Percentiles rank a stretch among this genome's conserved stretches.
phyloP scores from a whole-genome alignment of 1,284 basidiomycete species.

The Papiliotrema fonsecae region DNA sequence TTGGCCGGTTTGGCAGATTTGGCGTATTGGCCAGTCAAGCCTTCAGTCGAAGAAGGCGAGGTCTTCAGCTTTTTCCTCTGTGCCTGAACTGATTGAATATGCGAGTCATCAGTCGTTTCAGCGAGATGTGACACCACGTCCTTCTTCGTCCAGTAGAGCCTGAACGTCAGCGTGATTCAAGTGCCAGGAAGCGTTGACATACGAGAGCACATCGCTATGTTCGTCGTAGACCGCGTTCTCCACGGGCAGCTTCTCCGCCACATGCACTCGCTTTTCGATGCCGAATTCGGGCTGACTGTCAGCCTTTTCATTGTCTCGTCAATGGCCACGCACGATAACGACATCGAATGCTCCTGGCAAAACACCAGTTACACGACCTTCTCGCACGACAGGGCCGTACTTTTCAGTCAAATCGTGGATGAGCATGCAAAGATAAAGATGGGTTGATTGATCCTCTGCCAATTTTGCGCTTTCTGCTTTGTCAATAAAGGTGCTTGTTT shows the following conservation, averaged over 20 bases:
- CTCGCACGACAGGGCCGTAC: constrained; percentile 89
- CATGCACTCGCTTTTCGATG: constrained; percentile 96
- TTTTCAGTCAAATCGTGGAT: constrained; percentile 84
- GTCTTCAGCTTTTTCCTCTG: constrained; percentile 43
- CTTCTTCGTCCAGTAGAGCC: constrained; percentile 66
- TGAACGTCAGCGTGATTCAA: constrained; percentile 7
- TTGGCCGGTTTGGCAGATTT: constrained; percentile 64
- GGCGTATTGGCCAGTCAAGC: constrained; percentile 59
- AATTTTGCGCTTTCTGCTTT: constrained; percentile 57
- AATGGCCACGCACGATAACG: constrained; percentile 45
- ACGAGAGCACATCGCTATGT: constrained; percentile 69
- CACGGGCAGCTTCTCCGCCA: constrained; percentile 98
- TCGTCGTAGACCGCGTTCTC: constrained; percentile 96
- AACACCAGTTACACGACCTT: constrained; percentile 88
- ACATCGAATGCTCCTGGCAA: constrained; percentile 96
- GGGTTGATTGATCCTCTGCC: constrained; percentile 93
- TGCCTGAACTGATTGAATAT: constrained; percentile 84
- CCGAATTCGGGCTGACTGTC: constrained; percentile 69
- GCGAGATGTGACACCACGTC: constrained; percentile 93
- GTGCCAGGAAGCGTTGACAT: constrained; percentile 5
- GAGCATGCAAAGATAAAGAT: constrained; percentile 89
- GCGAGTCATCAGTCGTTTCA: constrained; percentile 83
- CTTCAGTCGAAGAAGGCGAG: constrained; percentile 27
- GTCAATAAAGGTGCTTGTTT: not conserved
- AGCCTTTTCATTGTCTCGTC: not conserved